Percentiles rank a stretch among this genome's conserved stretches.
These are phyloP conservation scores for Aspergillus sp. DNA, from an alignment of 2,329 filamentous ascomycete species.

Conservation along the genomic window DNA sequence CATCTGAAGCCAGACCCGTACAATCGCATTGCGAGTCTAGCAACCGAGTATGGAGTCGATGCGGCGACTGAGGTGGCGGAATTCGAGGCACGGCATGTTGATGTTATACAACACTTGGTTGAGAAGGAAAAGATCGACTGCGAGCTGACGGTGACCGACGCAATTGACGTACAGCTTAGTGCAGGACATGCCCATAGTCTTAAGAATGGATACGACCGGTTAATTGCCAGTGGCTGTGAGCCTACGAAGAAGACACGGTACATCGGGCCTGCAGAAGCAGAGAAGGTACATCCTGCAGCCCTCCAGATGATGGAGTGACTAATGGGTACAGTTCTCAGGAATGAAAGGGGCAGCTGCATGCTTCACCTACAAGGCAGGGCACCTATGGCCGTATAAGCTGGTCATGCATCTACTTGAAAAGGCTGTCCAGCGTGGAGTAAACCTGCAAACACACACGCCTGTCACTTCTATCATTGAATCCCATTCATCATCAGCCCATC, in stretches of 20 bases:
- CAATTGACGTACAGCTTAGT: conserved; percentile 40
- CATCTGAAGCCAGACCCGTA: conserved; percentile 47
- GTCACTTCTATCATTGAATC: conserved; percentile 31
- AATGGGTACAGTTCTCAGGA: conserved; percentile 29
- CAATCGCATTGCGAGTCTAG: conserved; percentile 33
- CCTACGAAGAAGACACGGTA: conserved; percentile 25
- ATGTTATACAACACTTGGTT: conserved; percentile 39
- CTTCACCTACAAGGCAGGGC: conserved; percentile 33
- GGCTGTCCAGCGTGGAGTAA: conserved; percentile 46
- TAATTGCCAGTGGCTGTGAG: conserved; percentile 19
- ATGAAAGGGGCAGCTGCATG: conserved; percentile 39
- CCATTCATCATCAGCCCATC: background rate
- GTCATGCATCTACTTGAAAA: conserved; percentile 71
- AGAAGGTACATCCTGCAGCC: conserved; percentile 16
- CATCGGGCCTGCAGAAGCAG: conserved; percentile 23
- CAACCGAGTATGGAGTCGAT: conserved; percentile 33
- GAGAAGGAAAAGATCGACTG: conserved; percentile 45
- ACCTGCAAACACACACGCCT: conserved; percentile 55
- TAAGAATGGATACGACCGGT: conserved; percentile 26
- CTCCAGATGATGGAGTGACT: background rate
- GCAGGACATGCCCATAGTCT: conserved; percentile 30
- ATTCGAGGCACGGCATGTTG: conserved; percentile 44
- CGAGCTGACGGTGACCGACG: conserved; percentile 41
- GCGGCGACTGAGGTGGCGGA: conserved; percentile 39
- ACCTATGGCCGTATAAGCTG: conserved; percentile 71